Evolutionary conservation across 495 filamentous ascomycete species (phyloP).

Genomic region (Penicillium nucicola): DNA sequence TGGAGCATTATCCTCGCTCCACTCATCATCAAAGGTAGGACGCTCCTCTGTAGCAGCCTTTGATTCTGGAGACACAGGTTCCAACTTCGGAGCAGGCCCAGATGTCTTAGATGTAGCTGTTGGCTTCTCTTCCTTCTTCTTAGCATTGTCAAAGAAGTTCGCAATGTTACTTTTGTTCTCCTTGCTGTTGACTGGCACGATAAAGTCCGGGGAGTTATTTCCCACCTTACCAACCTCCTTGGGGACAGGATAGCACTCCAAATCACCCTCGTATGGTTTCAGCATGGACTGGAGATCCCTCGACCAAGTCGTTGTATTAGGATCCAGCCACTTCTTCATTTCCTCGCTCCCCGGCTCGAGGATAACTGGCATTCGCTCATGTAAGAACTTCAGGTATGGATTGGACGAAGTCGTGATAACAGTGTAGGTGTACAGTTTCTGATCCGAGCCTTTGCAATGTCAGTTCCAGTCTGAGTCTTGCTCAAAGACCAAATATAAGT

Average conservation of each 20-base stretch:
- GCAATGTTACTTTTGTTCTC: constrained; percentile 91
- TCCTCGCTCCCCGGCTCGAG: constrained; percentile 70
- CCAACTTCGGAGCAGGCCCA: constrained; percentile 4
- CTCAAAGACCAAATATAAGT: not conserved
- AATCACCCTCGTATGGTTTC: constrained; percentile 71
- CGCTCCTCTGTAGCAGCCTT: constrained; percentile 29
- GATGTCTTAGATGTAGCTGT: not conserved
- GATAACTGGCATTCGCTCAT: constrained; percentile 95
- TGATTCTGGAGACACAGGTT: constrained; percentile 3
- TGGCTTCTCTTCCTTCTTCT: constrained; percentile 31
- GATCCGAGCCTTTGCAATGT: constrained; percentile 43
- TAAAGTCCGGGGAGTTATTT: constrained; percentile 80
- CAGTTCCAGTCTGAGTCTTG: not conserved
- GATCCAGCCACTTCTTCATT: constrained; percentile 79
- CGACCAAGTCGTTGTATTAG: constrained; percentile 66
- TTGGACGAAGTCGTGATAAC: constrained; percentile 88
- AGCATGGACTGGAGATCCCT: constrained; percentile 72
- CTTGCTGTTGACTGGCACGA: constrained; percentile 74
- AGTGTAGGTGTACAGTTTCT: constrained; percentile 80
- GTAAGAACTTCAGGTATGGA: constrained; percentile 74
- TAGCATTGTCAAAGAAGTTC: constrained; percentile 76
- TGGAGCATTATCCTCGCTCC: constrained; percentile 43
- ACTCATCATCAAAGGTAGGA: not conserved
- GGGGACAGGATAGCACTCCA: constrained; percentile 82
- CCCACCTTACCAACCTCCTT: constrained; percentile 94